Base-by-base conservation (phyloP, 129 eudicot genomes). In the Ambrosia trifida region DNA sequence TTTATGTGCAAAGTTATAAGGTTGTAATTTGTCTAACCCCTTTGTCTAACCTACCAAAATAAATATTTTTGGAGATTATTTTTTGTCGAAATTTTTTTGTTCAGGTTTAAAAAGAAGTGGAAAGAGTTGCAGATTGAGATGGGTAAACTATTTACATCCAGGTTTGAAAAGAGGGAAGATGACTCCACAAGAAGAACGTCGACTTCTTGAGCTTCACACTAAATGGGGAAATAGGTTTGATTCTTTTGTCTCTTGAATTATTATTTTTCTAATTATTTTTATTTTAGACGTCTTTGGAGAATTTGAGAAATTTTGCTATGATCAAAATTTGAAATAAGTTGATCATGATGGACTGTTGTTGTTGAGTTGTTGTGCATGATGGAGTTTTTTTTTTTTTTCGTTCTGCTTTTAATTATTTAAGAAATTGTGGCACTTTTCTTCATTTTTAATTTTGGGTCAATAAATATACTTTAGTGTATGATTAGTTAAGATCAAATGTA, bases 81-180 rank as follows among this genome's bases (percentile, higher is more conserved):
- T 76, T 46, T 75, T 75, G 19, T 75, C 45, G 46, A 18, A 51
- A 67, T 43, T 66, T 76, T 50, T 73, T 41, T 70, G 78, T 67
- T 65, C 74, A 92, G 98, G 98, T 85, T 73, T 92, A 65, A 92
- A 87, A 83, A 85, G 96, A 81, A 86, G 89, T 69, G 98, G 96
- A 40, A 92, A 92, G 84, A 92, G 98, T 79, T 92, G 98, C 85
- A 78, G 96, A 74, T 76, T 92, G 70, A 85, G 98, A 60, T 92
- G 98, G 98, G 96, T 92, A 43, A 92, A 89, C 74, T 92, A 92
- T 79, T 84, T 92, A 7, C 91, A 92, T 59, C 98, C 98, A 40
- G 89, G 91, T 35, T 88, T 92, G 62, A 89, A 85, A 76, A 84
- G 98, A 76, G 91, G 91, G 69, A 92, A 92, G 84, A 89, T 92